Evolutionary conservation across 2,329 filamentous ascomycete genomes (phyloP).

Genomic region (Hyphodiscus sp.): DNA sequence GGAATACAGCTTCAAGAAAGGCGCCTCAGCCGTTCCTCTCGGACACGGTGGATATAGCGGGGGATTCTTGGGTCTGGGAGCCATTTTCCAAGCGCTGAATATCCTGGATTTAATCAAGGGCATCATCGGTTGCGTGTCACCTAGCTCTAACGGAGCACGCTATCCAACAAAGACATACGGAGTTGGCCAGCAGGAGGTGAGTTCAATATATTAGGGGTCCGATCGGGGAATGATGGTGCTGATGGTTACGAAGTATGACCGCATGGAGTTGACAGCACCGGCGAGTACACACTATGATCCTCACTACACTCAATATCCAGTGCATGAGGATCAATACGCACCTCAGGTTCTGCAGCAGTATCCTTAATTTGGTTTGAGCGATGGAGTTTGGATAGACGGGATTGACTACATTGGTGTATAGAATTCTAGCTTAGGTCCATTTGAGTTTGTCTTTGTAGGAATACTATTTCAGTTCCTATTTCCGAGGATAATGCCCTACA

Average conservation of each 20-base stretch:
- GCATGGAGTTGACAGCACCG: neutral
- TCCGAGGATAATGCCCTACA: too few species aligned
- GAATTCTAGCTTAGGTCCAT: too few species aligned
- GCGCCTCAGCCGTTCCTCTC: conserved; percentile 1
- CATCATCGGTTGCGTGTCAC: neutral
- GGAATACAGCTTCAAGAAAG: conserved; percentile 7
- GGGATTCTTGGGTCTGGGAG: conserved; percentile 10
- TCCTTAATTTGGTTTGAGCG: neutral
- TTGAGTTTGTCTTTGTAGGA: too few species aligned
- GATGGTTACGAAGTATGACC: neutral
- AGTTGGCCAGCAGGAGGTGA: neutral
- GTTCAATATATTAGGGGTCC: neutral
- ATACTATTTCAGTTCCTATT: too few species aligned
- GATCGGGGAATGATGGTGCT: neutral
- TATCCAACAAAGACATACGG: neutral
- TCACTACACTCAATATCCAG: neutral
- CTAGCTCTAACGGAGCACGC: neutral
- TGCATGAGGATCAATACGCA: neutral
- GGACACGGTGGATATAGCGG: conserved; percentile 12
- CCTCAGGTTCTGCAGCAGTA: neutral
- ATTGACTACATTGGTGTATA: too few species aligned
- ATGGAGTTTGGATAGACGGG: neutral
- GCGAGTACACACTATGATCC: neutral
- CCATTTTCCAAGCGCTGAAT: conserved; percentile 10
- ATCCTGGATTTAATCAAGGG: conserved; percentile 3